Base-by-base conservation (phyloP, 257 asterid genomes). In the Cynanchum wilfordii region DNA sequence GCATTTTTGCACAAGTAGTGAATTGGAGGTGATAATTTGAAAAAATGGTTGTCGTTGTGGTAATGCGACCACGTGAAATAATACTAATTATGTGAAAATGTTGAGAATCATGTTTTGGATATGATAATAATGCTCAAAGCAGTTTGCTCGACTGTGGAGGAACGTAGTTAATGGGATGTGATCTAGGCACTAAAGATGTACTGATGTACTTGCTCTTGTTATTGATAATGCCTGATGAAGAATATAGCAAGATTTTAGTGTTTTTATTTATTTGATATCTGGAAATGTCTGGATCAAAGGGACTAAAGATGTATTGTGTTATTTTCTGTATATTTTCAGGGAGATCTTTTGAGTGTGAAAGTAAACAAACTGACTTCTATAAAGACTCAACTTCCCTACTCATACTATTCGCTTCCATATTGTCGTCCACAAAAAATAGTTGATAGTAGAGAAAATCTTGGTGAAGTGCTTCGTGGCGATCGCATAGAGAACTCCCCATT, bases 381-480 rank as follows among this genome's bases (percentile, higher is more conserved):
- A 42, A 86, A 84, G 73, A 88, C 94, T 25, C 90, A 88, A 69
- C 88, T 88, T 68, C 93, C 93, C 19, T 88, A 88, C 71, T 81
- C 88, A 40, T 84, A 84, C 66, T 88, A 88, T 66, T 81, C 94
- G 8, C 86, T 88, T 49, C 94, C 94, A 65, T 83, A 79, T 67
- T 88, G 88, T 81, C 79, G 78, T 50, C 94, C 94, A 16, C 63
- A 82, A 50, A 80, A 75, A 52, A 86, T 88, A 40, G 83, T 86
- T 22, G 94, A 88, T 81, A 88, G 89, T 73, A 83, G 89, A 12
- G 94, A 88, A 81, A 88, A 88, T 80, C 87, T 86, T 40, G 94
- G 94, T 60, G 94, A 88, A 76, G 94, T 88, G 72, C 88, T 88
- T 76, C 94, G 94, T 36, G 94, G 94, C 25, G 94, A 88, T 77